phyloP scores from a whole-genome alignment of 225 moss, liverwort and hornwort genomes.

The Sphagnum tenellum region DNA sequence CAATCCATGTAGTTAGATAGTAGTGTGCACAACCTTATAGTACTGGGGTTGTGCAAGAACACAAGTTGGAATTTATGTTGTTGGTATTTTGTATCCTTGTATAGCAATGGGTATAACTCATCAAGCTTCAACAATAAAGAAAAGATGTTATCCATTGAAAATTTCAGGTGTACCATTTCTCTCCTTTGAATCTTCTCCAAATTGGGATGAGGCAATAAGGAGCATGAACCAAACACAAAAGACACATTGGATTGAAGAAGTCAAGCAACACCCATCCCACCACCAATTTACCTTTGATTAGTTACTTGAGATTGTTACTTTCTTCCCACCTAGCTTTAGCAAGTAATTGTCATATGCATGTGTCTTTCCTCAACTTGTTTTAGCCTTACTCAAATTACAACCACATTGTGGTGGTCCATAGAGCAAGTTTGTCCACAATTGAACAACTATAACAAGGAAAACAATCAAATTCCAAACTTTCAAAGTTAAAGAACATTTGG shows the following conservation, averaged over 20 bases:
- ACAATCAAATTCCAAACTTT: too few relatives aligned
- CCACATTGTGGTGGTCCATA: neutral
- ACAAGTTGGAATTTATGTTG: slow-evolving; percentile 73
- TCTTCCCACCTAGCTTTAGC: slow-evolving; percentile 84
- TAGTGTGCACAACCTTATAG: slow-evolving; percentile 65
- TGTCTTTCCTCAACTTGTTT: neutral
- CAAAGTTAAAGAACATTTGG: too few relatives aligned
- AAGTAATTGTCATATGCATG: slow-evolving; percentile 85
- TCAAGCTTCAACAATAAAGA: slow-evolving; percentile 18
- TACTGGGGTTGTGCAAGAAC: slow-evolving; percentile 86
- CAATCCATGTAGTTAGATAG: slow-evolving; percentile 46
- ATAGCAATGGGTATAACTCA: slow-evolving; percentile 12
- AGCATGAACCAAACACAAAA: slow-evolving; percentile 42
- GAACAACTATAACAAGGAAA: too few relatives aligned
- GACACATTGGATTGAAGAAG: slow-evolving; percentile 38
- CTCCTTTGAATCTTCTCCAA: slow-evolving; percentile 36
- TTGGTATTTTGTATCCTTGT: slow-evolving; percentile 51
- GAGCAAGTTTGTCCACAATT: too few relatives aligned
- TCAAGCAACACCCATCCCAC: slow-evolving; percentile 22
- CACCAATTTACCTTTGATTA: slow-evolving; percentile 60
- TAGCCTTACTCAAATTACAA: neutral
- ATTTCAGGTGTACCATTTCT: slow-evolving; percentile 47
- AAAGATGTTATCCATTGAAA: slow-evolving; percentile 46
- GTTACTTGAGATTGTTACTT: slow-evolving; percentile 53
- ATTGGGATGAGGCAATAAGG: slow-evolving; percentile 59